phyloP scores from a whole-genome alignment of 2,329 filamentous ascomycete genomes.

The Byssothecium circinans region DNA sequence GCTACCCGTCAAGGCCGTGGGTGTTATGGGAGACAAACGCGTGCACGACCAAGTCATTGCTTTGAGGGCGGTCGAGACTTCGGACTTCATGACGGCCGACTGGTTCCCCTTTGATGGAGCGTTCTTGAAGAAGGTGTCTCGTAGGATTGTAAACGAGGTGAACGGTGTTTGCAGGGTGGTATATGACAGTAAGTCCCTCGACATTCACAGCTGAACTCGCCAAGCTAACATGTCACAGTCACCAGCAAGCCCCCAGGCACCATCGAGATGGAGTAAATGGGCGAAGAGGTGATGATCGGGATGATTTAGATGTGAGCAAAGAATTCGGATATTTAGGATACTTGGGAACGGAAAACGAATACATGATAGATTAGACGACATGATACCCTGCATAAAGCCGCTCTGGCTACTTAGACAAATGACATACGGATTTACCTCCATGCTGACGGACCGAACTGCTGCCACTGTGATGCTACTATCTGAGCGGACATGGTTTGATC shows the following conservation, averaged over 20 bases:
- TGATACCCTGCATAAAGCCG: conserved; percentile 18
- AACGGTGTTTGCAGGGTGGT: conserved; percentile 70
- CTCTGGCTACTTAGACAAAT: conserved; percentile 9
- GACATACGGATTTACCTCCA: conserved; percentile 6
- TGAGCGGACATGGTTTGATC: neutral
- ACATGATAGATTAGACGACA: conserved; percentile 20
- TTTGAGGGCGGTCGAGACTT: conserved; percentile 63
- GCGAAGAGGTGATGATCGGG: neutral
- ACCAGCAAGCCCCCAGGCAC: conserved; percentile 71
- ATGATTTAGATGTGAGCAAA: neutral
- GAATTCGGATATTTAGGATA: conserved; percentile 1
- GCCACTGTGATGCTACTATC: neutral
- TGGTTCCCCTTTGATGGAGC: conserved; percentile 66
- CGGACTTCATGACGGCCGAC: conserved; percentile 76
- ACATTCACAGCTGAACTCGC: conserved; percentile 1
- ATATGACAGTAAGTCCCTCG: conserved; percentile 62
- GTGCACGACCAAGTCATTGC: conserved; percentile 66
- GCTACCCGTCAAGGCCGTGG: conserved; percentile 65
- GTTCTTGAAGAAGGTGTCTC: conserved; percentile 67
- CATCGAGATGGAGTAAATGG: conserved; percentile 69
- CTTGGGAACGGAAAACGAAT: conserved; percentile 5
- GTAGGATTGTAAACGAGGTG: conserved; percentile 74
- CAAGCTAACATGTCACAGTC: conserved; percentile 42
- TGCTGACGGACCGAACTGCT: conserved; percentile 5
- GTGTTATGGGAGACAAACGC: conserved; percentile 70